Evolutionary conservation across 805 yeast genomes (phyloP).

Genomic region (Clavispora phyllophila): DNA sequence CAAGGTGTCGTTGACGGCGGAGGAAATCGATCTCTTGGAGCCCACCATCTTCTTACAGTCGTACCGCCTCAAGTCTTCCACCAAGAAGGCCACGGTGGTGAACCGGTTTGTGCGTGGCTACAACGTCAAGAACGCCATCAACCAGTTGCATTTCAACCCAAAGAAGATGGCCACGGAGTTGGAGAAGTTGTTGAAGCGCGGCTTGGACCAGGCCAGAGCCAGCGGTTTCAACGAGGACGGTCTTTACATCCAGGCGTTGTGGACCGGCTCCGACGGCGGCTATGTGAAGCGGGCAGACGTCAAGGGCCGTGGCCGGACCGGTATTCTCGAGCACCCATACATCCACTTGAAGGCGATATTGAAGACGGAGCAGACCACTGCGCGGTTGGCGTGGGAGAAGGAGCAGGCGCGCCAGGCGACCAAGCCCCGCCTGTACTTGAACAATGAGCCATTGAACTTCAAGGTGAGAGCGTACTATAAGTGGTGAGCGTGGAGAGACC

Average conservation of each 20-base stretch:
- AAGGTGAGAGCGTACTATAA: slow-evolving; percentile 36
- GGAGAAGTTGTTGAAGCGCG: slow-evolving; percentile 67
- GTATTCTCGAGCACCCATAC: slow-evolving; percentile 68
- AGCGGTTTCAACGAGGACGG: slow-evolving; percentile 56
- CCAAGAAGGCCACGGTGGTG: slow-evolving; percentile 81
- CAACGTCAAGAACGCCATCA: slow-evolving; percentile 73
- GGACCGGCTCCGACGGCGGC: slow-evolving; percentile 88
- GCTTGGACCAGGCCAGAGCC: slow-evolving; percentile 61
- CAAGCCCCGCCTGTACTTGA: slow-evolving; percentile 50
- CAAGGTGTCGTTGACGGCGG: slow-evolving; percentile 50
- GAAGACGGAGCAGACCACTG: slow-evolving; percentile 59
- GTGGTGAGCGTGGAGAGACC: slow-evolving; percentile 25
- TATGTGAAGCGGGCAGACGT: slow-evolving; percentile 67
- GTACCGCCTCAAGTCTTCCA: slow-evolving; percentile 77
- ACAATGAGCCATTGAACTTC: slow-evolving; percentile 40
- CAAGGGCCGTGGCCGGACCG: slow-evolving; percentile 89
- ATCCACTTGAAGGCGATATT: slow-evolving; percentile 78
- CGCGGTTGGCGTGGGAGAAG: slow-evolving; percentile 57
- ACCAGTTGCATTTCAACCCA: slow-evolving; percentile 84
- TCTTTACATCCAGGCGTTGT: slow-evolving; percentile 70
- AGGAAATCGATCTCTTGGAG: slow-evolving; percentile 75
- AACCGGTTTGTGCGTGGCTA: slow-evolving; percentile 71
- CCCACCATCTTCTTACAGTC: slow-evolving; percentile 84
- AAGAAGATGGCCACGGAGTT: slow-evolving; percentile 77
- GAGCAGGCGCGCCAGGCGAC: slow-evolving; percentile 41